A percentile compares a stretch with the other conserved stretches of the same genome.
Conservation (phyloP, 202 grass and related monocot species). For the Setaria viridis region DNA sequence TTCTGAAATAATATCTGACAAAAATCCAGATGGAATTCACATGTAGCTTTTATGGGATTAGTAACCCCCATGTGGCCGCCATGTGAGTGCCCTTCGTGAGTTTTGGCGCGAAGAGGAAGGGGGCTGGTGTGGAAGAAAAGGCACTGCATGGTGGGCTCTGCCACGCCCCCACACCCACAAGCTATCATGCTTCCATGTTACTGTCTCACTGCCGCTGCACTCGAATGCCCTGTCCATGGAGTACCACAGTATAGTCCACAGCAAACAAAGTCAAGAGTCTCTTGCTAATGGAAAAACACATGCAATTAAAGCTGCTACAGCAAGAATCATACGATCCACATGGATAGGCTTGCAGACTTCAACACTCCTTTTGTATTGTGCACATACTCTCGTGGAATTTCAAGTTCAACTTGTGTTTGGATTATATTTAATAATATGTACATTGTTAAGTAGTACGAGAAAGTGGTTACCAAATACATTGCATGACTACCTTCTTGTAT, state of each 20-base stretch:
- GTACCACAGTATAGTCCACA: constrained; percentile 5
- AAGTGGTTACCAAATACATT: not conserved
- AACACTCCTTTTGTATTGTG: not conserved
- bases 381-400: not conserved
- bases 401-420: not conserved
- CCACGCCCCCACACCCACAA: constrained; percentile 37
- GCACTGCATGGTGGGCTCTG: not conserved
- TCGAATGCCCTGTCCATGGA: constrained; percentile 38
- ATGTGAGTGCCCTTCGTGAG: constrained; percentile 38
- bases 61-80: constrained; percentile 47
- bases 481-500: not conserved
- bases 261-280: constrained; percentile 48
- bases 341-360: not conserved
- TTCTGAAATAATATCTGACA: not conserved
- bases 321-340: constrained; percentile 29
- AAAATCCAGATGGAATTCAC: constrained; percentile 19
- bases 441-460: not conserved
- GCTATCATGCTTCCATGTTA: constrained; percentile 59
- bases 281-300: constrained; percentile 44
- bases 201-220: constrained; percentile 42
- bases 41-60: constrained; percentile 16
- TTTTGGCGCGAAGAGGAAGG: constrained; percentile 24
- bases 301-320: constrained; percentile 28
- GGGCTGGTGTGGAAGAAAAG: constrained; percentile 38
- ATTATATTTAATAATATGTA: not conserved